Evolutionary conservation across 1,284 basidiomycete genomes (phyloP).

Genomic region (Ganoderma boninense): DNA sequence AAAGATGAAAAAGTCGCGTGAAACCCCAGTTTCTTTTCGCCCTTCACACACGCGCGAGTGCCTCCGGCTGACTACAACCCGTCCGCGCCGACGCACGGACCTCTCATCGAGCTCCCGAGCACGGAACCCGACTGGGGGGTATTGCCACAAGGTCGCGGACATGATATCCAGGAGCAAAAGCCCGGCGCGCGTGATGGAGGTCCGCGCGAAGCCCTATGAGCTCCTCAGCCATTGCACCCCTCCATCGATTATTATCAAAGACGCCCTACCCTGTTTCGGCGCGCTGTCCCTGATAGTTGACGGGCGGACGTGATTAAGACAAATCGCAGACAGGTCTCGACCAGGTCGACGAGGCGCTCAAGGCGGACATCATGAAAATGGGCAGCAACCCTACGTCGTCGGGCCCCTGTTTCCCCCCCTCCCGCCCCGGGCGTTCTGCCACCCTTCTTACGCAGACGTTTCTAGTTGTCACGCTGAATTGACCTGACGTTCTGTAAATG

Average conservation of each 20-base stretch:
- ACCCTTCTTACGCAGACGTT: neutral
- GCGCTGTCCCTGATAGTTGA: neutral
- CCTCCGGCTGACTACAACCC: conserved; percentile 11
- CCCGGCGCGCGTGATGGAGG: conserved; percentile 91
- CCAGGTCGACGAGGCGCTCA: conserved; percentile 87
- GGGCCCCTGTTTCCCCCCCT: neutral
- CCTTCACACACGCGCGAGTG: neutral
- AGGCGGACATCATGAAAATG: conserved; percentile 94
- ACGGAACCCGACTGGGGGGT: conserved; percentile 99
- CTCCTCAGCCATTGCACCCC: conserved; percentile 98
- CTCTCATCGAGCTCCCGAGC: conserved; percentile 66
- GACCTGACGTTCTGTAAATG: neutral
- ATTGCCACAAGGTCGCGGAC: conserved; percentile 94
- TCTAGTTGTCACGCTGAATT: neutral
- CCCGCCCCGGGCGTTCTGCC: neutral
- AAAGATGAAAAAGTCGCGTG: conserved; percentile 87
- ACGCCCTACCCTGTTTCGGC: conserved; percentile 25
- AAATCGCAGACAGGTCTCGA: conserved; percentile 87
- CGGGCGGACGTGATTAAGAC: conserved; percentile 61
- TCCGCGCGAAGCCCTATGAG: conserved; percentile 94
- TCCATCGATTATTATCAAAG: conserved; percentile 91
- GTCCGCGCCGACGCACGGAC: conserved; percentile 58
- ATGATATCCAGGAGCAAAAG: conserved; percentile 94
- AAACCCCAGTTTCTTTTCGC: conserved; percentile 10
- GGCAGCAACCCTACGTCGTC: conserved; percentile 94